Base-by-base conservation (phyloP, 1,139 yeast genomes). In the Yamadazyma kanchanaburiensis region DNA sequence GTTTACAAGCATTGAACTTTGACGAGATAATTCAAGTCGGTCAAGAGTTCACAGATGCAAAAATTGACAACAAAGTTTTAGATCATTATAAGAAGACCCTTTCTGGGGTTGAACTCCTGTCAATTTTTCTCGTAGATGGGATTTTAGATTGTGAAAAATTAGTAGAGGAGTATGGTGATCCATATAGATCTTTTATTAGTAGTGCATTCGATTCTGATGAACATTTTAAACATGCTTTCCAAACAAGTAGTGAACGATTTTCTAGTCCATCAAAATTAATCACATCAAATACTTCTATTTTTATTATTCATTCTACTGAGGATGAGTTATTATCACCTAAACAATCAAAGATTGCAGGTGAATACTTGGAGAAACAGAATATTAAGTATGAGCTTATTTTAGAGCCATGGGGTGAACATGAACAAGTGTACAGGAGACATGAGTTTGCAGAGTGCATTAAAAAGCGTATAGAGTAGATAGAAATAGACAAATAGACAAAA, bases 1-100 rank as follows among this genome's bases (percentile, higher is more conserved):
- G 74, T 2, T 58, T 82, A 19, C 94, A 85, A 49, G 45, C 77
- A 5, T 41, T 78, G 14, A 60, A 62, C 33, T 51, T 42, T 32
- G 33, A 34, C 12, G 37, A 42, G 15, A 42, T 58, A 4, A 30
- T 55, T 4, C 28, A 29, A 8, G 17, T 10, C 4, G 61, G 58
- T 1, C 20, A 35, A 4, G 23, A 37, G 17, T 13, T 17, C 12
- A 19, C 7, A 18, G 25, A n/a, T 6, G 8, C 16, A 15, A 5
- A 9, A 26, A 24, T 3, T 6, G 16, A 21, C 10, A 24, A 25
- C 1, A 23, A 13, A 6, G 27, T 22, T 15, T 11, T 21, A 11
- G 14, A n/a, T 3, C 15, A 22, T 3, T 24, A 26, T n/a, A 19
- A 21, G 12, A 33, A 34, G 8, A 5, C 12, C 11, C 12, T 39